These are phyloP conservation scores for Aspergillus leporis DNA, from an alignment of 495 filamentous ascomycete genomes.

Conservation along the genomic window DNA sequence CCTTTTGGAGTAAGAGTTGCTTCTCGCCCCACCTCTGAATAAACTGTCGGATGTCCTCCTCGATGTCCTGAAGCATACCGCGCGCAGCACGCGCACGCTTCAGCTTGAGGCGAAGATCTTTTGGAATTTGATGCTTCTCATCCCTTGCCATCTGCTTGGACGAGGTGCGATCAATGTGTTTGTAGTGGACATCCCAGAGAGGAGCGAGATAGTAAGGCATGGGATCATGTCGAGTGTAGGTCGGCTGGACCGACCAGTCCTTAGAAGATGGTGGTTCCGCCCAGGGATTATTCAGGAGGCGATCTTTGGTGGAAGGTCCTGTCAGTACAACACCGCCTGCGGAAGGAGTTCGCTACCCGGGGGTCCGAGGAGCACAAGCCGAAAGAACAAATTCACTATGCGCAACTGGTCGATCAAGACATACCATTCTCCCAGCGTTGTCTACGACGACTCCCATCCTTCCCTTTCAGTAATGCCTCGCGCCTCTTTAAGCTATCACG, in stretches of 20 bases:
- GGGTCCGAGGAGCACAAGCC: not conserved
- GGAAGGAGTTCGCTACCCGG: not conserved
- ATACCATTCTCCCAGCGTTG: conserved; percentile 96
- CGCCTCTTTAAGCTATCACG: conserved; percentile 66
- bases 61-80: conserved; percentile 64
- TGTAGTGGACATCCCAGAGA: conserved; percentile 76
- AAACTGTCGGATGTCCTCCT: conserved; percentile 63
- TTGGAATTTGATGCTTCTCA: conserved; percentile 48
- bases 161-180: conserved; percentile 39
- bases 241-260: conserved; percentile 81
- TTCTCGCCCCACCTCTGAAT: conserved; percentile 59
- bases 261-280: conserved; percentile 73
- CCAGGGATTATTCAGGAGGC: conserved; percentile 82
- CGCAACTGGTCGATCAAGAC: conserved; percentile 16
- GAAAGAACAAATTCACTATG: not conserved
- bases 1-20: conserved; percentile 37
- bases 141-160: conserved; percentile 41
- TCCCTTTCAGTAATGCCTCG: conserved; percentile 84
- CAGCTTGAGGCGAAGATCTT: conserved; percentile 58
- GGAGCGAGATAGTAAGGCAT: conserved; percentile 90
- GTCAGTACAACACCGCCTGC: conserved; percentile 14
- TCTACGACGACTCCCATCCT: conserved; percentile 84
- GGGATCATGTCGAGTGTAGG: conserved; percentile 65
- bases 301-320: conserved; percentile 56
- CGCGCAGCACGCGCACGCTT: conserved; percentile 70